These are phyloP conservation scores for Tulasnella sp. DNA, from an alignment of 768 basidiomycete genomes.

Conservation along the genomic window DNA sequence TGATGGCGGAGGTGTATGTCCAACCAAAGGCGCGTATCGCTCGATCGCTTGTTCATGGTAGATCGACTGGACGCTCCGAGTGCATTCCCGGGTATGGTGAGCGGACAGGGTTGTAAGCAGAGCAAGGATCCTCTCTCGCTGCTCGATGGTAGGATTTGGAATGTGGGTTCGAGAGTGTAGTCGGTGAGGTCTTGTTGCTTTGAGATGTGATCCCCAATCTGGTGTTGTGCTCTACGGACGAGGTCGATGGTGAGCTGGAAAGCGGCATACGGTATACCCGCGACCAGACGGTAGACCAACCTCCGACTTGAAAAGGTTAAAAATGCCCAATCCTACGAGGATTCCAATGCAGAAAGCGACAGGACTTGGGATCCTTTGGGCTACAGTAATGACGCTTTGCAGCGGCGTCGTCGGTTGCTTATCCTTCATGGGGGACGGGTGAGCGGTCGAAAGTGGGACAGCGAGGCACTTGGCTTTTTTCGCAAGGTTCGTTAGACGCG, in stretches of 20 bases:
- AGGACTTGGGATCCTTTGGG: background rate
- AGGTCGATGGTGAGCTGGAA: background rate
- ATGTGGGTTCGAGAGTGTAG: slow-evolving; percentile 29
- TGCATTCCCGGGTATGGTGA: slow-evolving; percentile 90
- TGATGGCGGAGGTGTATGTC: slow-evolving; percentile 37
- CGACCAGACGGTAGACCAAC: background rate
- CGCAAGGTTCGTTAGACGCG: background rate
- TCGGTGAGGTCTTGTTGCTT: slow-evolving; percentile 11
- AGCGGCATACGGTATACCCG: background rate
- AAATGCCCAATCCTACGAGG: background rate
- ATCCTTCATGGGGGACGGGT: background rate
- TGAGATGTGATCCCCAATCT: slow-evolving; percentile 15
- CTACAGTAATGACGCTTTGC: background rate
- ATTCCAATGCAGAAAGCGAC: background rate
- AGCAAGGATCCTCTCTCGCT: slow-evolving; percentile 76
- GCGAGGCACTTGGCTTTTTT: background rate
- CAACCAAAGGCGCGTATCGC: slow-evolving; percentile 75
- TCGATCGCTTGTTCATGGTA: slow-evolving; percentile 78
- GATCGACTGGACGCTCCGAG: slow-evolving; percentile 66
- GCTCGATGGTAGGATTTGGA: slow-evolving; percentile 66
- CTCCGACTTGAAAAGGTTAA: slow-evolving; percentile 5
- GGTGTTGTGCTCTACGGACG: background rate
- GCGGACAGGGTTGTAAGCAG: slow-evolving; percentile 78
- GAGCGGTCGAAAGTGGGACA: background rate
- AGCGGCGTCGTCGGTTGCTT: background rate